Conservation (phyloP, 2,329 filamentous ascomycete genomes). For the Fusarium pilosicola region DNA sequence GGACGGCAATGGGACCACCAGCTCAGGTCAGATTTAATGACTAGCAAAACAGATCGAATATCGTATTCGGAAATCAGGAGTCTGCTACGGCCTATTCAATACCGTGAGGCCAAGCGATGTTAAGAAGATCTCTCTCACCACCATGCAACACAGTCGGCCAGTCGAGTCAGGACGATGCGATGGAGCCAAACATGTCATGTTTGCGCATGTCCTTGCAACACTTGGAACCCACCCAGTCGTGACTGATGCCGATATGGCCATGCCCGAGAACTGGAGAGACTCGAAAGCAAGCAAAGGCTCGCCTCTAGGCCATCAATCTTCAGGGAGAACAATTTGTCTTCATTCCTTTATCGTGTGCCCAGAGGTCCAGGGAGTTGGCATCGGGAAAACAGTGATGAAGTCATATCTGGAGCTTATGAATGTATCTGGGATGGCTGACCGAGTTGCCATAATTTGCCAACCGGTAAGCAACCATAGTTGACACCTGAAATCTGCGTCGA, state of each 20-base stretch:
- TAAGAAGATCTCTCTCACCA: conserved; percentile 62
- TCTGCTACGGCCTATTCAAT: conserved; percentile 84
- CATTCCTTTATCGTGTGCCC: conserved; percentile 86
- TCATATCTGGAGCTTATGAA: conserved; percentile 82
- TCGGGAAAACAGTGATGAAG: conserved; percentile 79
- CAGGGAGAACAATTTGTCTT: conserved; percentile 78
- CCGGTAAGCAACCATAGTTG: conserved; percentile 59
- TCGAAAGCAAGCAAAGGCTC: conserved; percentile 54
- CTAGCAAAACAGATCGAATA: conserved; percentile 45
- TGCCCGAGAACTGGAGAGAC: conserved; percentile 73
- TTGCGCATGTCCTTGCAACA: conserved; percentile 83
- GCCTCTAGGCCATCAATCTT: conserved; percentile 74
- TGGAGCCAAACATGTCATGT: conserved; percentile 63
- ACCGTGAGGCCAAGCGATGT: conserved; percentile 62
- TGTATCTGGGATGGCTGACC: conserved; percentile 74
- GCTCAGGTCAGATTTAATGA: neutral
- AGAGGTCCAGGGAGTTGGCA: conserved; percentile 75
- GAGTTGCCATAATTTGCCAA: conserved; percentile 80
- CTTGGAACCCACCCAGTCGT: conserved; percentile 71
- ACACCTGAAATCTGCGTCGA: too few relatives aligned
- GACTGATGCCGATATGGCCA: conserved; percentile 80
- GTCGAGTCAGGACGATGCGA: conserved; percentile 61
- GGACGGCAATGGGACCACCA: neutral
- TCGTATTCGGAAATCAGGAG: conserved; percentile 51
- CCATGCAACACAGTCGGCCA: conserved; percentile 59